These are phyloP conservation scores for Limonomyces culmigenus DNA, from an alignment of 1,284 basidiomycete genomes.

Conservation along the genomic window DNA sequence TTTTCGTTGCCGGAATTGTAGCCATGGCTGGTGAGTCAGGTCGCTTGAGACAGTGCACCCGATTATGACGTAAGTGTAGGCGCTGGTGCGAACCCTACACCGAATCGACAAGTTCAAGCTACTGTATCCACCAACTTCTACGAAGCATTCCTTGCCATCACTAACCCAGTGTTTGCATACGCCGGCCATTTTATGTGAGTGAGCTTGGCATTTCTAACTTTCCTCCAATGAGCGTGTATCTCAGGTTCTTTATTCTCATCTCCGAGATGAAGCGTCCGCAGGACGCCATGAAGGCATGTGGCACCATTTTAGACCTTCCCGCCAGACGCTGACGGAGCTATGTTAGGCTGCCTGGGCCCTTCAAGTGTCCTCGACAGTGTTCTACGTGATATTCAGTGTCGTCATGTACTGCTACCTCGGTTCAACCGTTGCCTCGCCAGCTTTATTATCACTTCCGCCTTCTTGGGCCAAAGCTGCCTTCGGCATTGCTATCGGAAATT, in stretches of 20 bases:
- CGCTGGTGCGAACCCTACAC: conserved; percentile 23
- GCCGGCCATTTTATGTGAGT: conserved; percentile 37
- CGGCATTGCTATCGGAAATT: conserved; percentile 28
- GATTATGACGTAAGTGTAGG: neutral
- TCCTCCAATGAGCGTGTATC: neutral
- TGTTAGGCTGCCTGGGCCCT: conserved; percentile 31
- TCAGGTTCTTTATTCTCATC: conserved; percentile 37
- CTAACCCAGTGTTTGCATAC: conserved; percentile 37
- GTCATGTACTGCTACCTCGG: conserved; percentile 44
- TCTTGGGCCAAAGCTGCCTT: conserved; percentile 33
- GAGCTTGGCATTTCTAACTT: neutral
- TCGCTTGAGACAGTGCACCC: neutral
- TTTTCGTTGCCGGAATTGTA: conserved; percentile 24
- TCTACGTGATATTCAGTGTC: conserved; percentile 30
- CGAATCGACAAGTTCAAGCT: conserved; percentile 22
- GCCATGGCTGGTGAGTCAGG: conserved; percentile 22
- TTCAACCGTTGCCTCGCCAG: conserved; percentile 35
- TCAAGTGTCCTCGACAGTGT: conserved; percentile 31
- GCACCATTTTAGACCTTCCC: too few species aligned
- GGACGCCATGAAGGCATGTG: conserved; percentile 34
- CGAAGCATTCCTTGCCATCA: conserved; percentile 34
- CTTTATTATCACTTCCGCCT: conserved; percentile 30
- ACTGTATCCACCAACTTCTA: conserved; percentile 26
- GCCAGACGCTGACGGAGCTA: neutral
- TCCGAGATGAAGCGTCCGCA: conserved; percentile 34